Conservation (phyloP, 208 protist species). For the Leishmania major region DNA sequence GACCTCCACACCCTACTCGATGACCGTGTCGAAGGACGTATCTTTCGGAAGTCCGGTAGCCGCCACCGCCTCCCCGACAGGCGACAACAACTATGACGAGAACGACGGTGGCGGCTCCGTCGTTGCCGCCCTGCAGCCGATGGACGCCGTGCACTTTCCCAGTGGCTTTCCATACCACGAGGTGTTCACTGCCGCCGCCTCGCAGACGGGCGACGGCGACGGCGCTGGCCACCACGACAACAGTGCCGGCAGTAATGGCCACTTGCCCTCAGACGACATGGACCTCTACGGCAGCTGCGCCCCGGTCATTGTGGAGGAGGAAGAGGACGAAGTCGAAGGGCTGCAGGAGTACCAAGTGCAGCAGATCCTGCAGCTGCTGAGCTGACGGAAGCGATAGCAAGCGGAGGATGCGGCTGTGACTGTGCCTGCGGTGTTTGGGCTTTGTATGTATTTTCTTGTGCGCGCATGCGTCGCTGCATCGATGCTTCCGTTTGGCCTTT, state of each 20-base stretch:
- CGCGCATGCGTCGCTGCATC: background rate
- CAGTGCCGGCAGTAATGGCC: background rate
- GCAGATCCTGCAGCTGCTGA: conserved; percentile 23
- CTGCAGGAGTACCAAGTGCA: conserved; percentile 28
- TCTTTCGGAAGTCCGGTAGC: background rate
- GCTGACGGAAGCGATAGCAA: background rate
- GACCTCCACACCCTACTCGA: conserved; percentile 3
- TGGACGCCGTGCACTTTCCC: conserved; percentile 23
- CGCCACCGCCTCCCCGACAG: background rate
- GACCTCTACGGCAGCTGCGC: background rate
- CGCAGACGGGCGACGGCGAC: background rate
- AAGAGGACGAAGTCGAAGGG: conserved; percentile 19
- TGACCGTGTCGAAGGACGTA: background rate
- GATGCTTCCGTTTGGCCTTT: background rate
- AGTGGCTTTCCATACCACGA: conserved; percentile 17
- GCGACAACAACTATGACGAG: background rate
- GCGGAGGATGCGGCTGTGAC: background rate
- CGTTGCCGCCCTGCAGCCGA: conserved; percentile 4
- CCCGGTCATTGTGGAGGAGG: conserved; percentile 20
- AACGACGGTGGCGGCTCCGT: background rate
- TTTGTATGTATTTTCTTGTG: too few relatives aligned
- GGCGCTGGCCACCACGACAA: background rate
- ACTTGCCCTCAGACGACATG: background rate
- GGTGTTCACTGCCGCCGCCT: conserved; percentile 7
- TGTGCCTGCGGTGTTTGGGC: background rate